Base-by-base conservation (phyloP, 2,329 filamentous ascomycete species). In the Lizonia empirigonia region DNA sequence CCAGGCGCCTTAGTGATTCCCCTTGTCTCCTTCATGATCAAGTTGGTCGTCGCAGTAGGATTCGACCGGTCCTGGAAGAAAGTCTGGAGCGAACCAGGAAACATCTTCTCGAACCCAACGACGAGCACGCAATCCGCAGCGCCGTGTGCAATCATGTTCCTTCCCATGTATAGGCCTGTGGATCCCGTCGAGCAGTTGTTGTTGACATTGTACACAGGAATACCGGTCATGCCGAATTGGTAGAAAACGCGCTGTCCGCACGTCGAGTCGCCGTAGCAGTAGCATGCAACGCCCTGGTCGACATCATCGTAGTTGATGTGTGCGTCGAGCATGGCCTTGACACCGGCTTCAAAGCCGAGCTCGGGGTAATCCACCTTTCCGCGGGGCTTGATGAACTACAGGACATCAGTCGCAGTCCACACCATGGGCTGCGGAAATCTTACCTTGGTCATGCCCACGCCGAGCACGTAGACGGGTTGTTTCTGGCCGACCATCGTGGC, bases 101-200 rank as follows among this genome's bases (percentile, higher is more conserved):
- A 92, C 93, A 97, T 97, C 85, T 97, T 97, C 81, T 97, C 94
- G 66, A 97, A 97, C 4, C 93, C 94, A 16, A 97, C 85, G 1
- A 97, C 92, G 54, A 97, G 78, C 16, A 96, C 85, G 70, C 91
- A 96, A 74, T 96, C 90, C 1, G 91, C 89, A 12, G 85, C 89
- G 26, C 92, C 92, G 63, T 89, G 82, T 6, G 85, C 81, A 64
- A 97, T 86, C 72, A 95, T 82, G 44, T 87, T 90, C 26, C 91
- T 82, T 2, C 83, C 94, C 82, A 97, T 88, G 70, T 87, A 86
- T 50, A 97, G 78, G 7, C 93, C 94, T 0, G 93, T 96, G 4
- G 88, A 91, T n/a, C 93, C 94, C 0, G 93, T 97, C 4, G 90
- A 90, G 81, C 93, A 97, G 80, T 97, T 97, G 82, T 97, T 97